These are phyloP conservation scores for Penicillium crustosum DNA, from an alignment of 2,329 filamentous ascomycete species.

Conservation along the genomic window DNA sequence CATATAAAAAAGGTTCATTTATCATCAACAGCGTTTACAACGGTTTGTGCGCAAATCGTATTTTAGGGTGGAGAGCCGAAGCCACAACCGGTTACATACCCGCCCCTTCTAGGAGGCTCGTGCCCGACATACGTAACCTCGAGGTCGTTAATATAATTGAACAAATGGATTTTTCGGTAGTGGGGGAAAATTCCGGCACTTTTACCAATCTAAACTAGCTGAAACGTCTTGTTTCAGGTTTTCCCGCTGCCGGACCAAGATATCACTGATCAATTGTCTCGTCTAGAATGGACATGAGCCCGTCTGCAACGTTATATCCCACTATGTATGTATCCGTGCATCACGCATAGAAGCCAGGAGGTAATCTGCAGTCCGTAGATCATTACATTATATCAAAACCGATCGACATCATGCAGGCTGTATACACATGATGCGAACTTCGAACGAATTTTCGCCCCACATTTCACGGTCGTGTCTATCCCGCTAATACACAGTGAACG, in stretches of 20 bases:
- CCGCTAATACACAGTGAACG: background rate
- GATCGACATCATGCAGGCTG: background rate
- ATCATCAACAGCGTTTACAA: background rate
- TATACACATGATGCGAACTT: background rate
- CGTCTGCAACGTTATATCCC: background rate
- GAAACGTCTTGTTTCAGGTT: slow-evolving; percentile 2
- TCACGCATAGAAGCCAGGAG: background rate
- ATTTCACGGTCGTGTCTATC: background rate
- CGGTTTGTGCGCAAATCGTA: slow-evolving; percentile 14
- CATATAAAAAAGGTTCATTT: background rate
- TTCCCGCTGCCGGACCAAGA: background rate
- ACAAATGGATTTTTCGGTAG: background rate
- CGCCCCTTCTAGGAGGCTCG: slow-evolving; percentile 1
- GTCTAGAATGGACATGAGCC: slow-evolving; percentile 8
- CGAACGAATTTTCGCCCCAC: background rate
- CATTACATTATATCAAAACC: background rate
- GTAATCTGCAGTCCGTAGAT: background rate
- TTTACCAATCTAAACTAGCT: background rate
- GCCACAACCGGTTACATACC: slow-evolving; percentile 19
- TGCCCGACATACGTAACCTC: slow-evolving; percentile 1
- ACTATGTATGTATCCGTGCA: background rate
- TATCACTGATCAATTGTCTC: background rate
- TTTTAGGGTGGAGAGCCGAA: slow-evolving; percentile 19
- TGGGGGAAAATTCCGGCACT: background rate
- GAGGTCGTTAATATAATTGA: background rate